These are phyloP conservation scores for Aspergillus mulundensis DNA, from an alignment of 495 filamentous ascomycete species.

Conservation along the genomic window DNA sequence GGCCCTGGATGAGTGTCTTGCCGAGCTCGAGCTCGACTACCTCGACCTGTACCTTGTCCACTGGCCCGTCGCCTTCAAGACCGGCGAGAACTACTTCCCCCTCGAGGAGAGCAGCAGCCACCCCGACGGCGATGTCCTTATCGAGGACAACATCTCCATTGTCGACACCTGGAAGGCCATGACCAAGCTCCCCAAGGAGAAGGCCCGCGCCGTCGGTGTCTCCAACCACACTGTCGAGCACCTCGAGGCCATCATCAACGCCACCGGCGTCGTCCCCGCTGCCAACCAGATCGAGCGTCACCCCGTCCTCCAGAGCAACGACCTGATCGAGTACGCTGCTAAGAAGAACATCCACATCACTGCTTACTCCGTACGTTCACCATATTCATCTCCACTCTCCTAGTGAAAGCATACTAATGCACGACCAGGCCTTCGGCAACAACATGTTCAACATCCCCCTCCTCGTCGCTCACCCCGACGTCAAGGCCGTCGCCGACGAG, in stretches of 20 bases:
- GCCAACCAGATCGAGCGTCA: slow-evolving; percentile 52
- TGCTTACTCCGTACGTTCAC: slow-evolving; percentile 41
- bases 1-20: slow-evolving; percentile 43
- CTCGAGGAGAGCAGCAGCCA: slow-evolving; percentile 31
- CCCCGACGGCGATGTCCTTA: slow-evolving; percentile 37
- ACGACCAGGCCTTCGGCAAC: slow-evolving; percentile 44
- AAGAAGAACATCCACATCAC: slow-evolving; percentile 47
- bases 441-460: slow-evolving; percentile 42
- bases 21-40: slow-evolving; percentile 47
- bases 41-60: slow-evolving; percentile 52
- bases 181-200: slow-evolving; percentile 49
- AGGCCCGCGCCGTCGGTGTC: slow-evolving; percentile 48
- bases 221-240: slow-evolving; percentile 47
- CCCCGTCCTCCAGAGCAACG: slow-evolving; percentile 43
- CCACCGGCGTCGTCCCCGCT: slow-evolving; percentile 43
- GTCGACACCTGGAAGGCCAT: slow-evolving; percentile 52
- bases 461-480: slow-evolving; percentile 40
- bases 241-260: slow-evolving; percentile 49
- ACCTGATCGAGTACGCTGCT: slow-evolving; percentile 41
- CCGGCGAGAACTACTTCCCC: slow-evolving; percentile 42
- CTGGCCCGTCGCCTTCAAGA: slow-evolving; percentile 48
- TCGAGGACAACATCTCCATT: slow-evolving; percentile 46
- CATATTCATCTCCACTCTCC: neutral
- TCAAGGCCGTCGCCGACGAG: slow-evolving; percentile 42
- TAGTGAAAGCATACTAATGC: neutral